Percentiles rank a stretch among this genome's conserved stretches.
phyloP scores from a whole-genome alignment of 495 filamentous ascomycete genomes.

The Clavariopsis aquatica region DNA sequence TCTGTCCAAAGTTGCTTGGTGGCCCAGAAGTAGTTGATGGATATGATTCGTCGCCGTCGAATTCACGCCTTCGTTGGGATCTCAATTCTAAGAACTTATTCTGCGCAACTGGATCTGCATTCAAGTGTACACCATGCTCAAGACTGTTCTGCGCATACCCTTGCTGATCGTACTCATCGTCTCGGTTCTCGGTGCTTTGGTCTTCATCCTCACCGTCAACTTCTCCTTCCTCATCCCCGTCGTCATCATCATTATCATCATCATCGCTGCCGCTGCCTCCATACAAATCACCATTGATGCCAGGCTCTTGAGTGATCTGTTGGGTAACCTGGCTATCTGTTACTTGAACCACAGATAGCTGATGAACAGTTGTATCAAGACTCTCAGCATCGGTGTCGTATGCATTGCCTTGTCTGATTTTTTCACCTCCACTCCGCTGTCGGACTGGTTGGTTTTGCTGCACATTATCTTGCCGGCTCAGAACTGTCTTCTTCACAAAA shows the following conservation, averaged over 20 bases:
- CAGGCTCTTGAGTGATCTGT: conserved; percentile 5
- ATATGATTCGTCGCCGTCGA: conserved; percentile 25
- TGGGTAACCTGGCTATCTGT: conserved; percentile 18
- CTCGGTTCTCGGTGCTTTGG: neutral
- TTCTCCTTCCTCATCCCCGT: conserved; percentile 7
- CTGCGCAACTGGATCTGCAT: neutral
- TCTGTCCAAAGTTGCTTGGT: conserved; percentile 1
- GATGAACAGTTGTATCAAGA: conserved; percentile 35
- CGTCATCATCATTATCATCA: conserved; percentile 10
- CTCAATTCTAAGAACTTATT: neutral
- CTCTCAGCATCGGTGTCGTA: conserved; percentile 42
- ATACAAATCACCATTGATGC: conserved; percentile 8
- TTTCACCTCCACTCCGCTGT: neutral
- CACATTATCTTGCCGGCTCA: conserved; percentile 6
- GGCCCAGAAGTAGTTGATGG: conserved; percentile 32
- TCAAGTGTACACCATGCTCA: neutral
- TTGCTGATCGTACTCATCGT: neutral
- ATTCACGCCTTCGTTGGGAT: neutral
- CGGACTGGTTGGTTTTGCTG: neutral
- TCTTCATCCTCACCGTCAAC: conserved; percentile 10
- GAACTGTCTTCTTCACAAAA: neutral
- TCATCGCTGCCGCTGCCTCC: conserved; percentile 11
- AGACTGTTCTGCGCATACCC: neutral
- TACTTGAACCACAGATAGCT: conserved; percentile 5
- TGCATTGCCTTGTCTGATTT: conserved; percentile 6